phyloP scores from a whole-genome alignment of 306 rosid genomes.

The Malus sieversii region DNA sequence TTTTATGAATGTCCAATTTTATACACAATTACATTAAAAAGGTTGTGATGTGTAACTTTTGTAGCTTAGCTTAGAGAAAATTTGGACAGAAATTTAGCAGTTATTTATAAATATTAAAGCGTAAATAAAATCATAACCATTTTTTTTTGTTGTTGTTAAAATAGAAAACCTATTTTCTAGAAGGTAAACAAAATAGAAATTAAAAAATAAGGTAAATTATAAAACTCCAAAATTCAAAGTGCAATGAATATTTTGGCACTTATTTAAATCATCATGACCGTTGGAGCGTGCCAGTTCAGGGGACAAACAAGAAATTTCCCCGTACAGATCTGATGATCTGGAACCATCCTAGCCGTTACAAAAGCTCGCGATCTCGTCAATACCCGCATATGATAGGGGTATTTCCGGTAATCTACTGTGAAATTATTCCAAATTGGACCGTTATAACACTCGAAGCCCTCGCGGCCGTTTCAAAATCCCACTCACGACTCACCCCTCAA shows the following conservation, averaged over 20 bases:
- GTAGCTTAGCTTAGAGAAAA: too few species aligned
- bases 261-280: slow-evolving; percentile 8
- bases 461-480: slow-evolving; percentile 7
- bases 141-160: too few species aligned
- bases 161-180: too few species aligned
- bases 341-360: slow-evolving; percentile 21
- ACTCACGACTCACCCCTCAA: not conserved
- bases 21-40: too few species aligned
- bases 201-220: not conserved
- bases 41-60: too few species aligned
- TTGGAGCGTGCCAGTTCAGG: not conserved
- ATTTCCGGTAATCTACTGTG: slow-evolving; percentile 10
- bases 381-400: slow-evolving; percentile 4
- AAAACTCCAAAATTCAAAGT: too few species aligned
- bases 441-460: slow-evolving; percentile 38
- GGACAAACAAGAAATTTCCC: not conserved
- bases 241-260: not conserved
- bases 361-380: not conserved
- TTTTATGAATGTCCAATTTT: too few species aligned
- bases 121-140: too few species aligned
- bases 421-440: slow-evolving; percentile 41
- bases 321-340: not conserved
- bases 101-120: too few species aligned
- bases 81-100: too few species aligned
- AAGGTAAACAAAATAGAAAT: too few species aligned